phyloP scores from a whole-genome alignment of 805 yeast genomes.

The Torulaspora microellipsoides region DNA sequence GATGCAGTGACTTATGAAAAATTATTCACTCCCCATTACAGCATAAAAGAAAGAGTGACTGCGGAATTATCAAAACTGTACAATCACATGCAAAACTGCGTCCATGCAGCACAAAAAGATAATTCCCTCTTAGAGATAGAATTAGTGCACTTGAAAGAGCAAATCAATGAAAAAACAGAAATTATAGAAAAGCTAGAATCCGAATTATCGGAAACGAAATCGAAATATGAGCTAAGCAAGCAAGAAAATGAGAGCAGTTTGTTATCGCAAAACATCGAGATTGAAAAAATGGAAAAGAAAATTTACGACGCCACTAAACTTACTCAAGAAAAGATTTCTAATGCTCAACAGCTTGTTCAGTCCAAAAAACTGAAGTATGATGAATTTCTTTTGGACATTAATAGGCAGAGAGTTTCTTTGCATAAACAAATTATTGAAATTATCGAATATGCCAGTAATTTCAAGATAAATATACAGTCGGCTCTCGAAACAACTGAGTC shows the following conservation, averaged over 20 bases:
- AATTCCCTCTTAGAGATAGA: slow-evolving; percentile 44
- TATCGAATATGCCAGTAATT: slow-evolving; percentile 55
- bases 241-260: slow-evolving; percentile 48
- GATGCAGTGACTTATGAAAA: slow-evolving; percentile 11
- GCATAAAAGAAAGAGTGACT: slow-evolving; percentile 26
- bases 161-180: slow-evolving; percentile 53
- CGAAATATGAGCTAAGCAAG: slow-evolving; percentile 51
- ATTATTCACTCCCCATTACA: slow-evolving; percentile 10
- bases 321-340: slow-evolving; percentile 47
- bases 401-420: slow-evolving; percentile 44
- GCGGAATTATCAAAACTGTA: slow-evolving; percentile 32
- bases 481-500: slow-evolving; percentile 56
- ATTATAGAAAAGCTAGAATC: slow-evolving; percentile 54
- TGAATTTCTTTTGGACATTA: slow-evolving; percentile 44
- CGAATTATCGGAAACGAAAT: slow-evolving; percentile 47
- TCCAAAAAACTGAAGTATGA: slow-evolving; percentile 50
- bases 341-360: slow-evolving; percentile 46
- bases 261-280: slow-evolving; percentile 51
- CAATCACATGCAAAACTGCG: slow-evolving; percentile 35
- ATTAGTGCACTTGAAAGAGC: slow-evolving; percentile 52
- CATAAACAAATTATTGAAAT: slow-evolving; percentile 52
- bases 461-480: slow-evolving; percentile 64
- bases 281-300: slow-evolving; percentile 59
- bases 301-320: slow-evolving; percentile 43
- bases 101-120: slow-evolving; percentile 16